A percentile compares a stretch with the other conserved stretches of the same genome.
phyloP scores from a whole-genome alignment of 2,329 filamentous ascomycete species.

The Penicillium sp. region DNA sequence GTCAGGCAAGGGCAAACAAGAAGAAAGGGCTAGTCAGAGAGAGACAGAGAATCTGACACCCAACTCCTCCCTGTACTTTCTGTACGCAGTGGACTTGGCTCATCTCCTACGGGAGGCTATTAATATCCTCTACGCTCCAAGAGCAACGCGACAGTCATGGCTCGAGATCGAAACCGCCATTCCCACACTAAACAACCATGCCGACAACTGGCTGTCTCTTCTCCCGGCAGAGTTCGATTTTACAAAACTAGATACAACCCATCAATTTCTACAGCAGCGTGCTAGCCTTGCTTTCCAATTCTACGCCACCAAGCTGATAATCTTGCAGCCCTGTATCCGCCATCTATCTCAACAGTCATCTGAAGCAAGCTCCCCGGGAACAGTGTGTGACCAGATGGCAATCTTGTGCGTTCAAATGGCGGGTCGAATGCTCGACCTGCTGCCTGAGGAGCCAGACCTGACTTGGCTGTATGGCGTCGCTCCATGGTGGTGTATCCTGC shows the following conservation, averaged over 20 bases:
- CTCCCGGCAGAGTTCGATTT: conserved; percentile 34
- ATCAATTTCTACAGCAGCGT: conserved; percentile 27
- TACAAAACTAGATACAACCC: conserved; percentile 19
- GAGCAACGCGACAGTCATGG: conserved; percentile 29
- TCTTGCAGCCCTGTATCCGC: conserved; percentile 39
- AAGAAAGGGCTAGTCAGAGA: conserved; percentile 14
- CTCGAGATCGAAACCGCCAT: conserved; percentile 33
- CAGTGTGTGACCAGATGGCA: conserved; percentile 30
- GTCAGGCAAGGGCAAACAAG: conserved; percentile 11
- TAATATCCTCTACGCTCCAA: conserved; percentile 33
- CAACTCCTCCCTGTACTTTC: conserved; percentile 33
- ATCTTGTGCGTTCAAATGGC: conserved; percentile 32
- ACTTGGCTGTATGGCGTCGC: conserved; percentile 26
- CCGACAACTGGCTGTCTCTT: conserved; percentile 33
- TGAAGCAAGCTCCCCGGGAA: conserved; percentile 19
- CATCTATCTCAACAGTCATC: conserved; percentile 27
- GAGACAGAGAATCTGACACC: conserved; percentile 27
- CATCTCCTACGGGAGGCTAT: conserved; percentile 32
- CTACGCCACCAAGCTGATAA: conserved; percentile 37
- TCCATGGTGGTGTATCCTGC: conserved; percentile 37
- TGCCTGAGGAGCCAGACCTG: conserved; percentile 29
- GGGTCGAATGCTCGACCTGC: conserved; percentile 26
- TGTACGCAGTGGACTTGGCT: conserved; percentile 33
- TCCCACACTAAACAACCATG: conserved; percentile 26
- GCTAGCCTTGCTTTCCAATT: conserved; percentile 35